A percentile compares a stretch with the other conserved stretches of the same genome.
These are phyloP conservation scores for Gilbertella persicaria DNA, from an alignment of 371 early-diverging fungal genomes.

Conservation along the genomic window DNA sequence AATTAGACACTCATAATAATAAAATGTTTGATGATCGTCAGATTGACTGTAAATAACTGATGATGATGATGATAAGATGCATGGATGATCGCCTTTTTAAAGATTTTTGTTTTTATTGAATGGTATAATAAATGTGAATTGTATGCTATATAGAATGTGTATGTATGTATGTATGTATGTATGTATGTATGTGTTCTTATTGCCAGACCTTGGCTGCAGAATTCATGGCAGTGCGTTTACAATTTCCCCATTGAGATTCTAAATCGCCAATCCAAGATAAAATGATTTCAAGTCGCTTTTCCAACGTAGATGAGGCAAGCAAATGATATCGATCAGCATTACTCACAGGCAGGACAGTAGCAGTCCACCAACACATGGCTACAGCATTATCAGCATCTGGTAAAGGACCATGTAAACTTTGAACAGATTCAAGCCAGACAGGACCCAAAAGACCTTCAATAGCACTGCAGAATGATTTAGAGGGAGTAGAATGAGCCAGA, in stretches of 20 bases:
- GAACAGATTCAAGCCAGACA: slow-evolving; percentile 31
- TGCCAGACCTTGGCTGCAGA: slow-evolving; percentile 9
- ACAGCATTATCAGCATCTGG: slow-evolving; percentile 42
- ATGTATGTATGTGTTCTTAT: too few relatives aligned
- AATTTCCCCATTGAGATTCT: slow-evolving; percentile 30
- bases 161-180: too few relatives aligned
- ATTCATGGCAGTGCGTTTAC: slow-evolving; percentile 6
- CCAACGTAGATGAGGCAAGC: slow-evolving; percentile 32
- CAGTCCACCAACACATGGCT: slow-evolving; percentile 60
- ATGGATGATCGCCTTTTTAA: too few relatives aligned
- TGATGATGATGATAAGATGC: too few relatives aligned
- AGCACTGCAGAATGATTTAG: slow-evolving; percentile 14
- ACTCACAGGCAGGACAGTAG: slow-evolving; percentile 54
- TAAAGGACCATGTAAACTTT: slow-evolving; percentile 25
- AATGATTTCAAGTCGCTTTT: slow-evolving; percentile 44
- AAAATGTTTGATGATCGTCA: too few relatives aligned
- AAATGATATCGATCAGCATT: slow-evolving; percentile 48
- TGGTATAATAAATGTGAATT: too few relatives aligned
- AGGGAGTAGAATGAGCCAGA: slow-evolving; percentile 22
- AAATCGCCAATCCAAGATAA: slow-evolving; percentile 49
- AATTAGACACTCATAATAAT: too few relatives aligned
- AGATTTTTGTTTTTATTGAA: too few relatives aligned
- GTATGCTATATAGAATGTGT: too few relatives aligned
- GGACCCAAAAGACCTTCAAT: slow-evolving; percentile 29
- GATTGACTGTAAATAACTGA: too few relatives aligned